Base-by-base conservation (phyloP, 2,329 filamentous ascomycete genomes). In the Fusarium brevicatenulatum region DNA sequence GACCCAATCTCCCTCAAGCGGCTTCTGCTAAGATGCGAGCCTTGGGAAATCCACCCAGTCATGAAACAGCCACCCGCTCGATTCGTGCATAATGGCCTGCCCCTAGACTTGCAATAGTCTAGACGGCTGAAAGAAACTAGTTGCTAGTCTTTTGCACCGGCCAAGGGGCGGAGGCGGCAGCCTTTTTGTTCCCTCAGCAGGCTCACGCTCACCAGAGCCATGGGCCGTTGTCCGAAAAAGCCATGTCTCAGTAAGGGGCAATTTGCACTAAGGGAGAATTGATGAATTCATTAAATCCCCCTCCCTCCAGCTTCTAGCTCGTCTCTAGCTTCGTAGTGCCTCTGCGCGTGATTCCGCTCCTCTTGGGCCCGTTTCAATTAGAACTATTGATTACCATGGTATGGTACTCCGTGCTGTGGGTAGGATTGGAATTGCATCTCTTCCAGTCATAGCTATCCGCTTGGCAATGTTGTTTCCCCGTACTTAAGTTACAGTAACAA, bases 51-150 rank as follows among this genome's bases (percentile, higher is more conserved):
- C 44, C 56, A 61, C 53, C 66, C 39, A 60, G 46, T 49, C 55
- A 61, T 73, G 71, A 74, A 73, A 73, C 71, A 73, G 58, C 71
- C 67, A 74, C 71, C 67, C 67, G 67, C 58, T 61, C 46, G 66
- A 43, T 50, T 57, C 47, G 40, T 49, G 34, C 39, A 50, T 54
- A 25, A 43, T 43, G 21, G 43, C 25, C 21, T 66, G 36, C 59
- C 39, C 40, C 39, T 60, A 53, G n/a, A 50, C 21, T 42, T 44
- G 52, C 30, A 52, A 65, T 60, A 50, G 61, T 46, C 61, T 47
- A 65, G 39, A 52, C 36, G 36, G 63, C 63, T 63, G 32, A 30
- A 37, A 58, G 55, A 32, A 37, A 19, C 63, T 40, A 62, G 28
- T 47, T 42, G 16, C 65, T 68, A 67, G 37, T 54, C 40, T 28